phyloP scores from a whole-genome alignment of 2,329 filamentous ascomycete genomes.

The Didymella keratinophila region DNA sequence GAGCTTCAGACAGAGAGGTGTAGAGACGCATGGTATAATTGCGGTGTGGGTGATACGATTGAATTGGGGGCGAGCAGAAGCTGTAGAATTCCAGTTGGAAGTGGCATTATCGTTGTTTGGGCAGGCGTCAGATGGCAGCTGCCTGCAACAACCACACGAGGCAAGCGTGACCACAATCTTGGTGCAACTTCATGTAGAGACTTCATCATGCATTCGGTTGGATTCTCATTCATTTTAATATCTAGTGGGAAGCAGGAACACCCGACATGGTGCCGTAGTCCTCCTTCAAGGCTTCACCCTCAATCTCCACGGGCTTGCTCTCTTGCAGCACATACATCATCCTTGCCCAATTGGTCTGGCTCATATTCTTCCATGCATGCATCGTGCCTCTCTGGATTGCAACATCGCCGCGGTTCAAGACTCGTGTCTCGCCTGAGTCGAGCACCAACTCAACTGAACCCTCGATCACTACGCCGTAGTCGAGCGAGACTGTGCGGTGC shows the following conservation, averaged over 20 bases:
- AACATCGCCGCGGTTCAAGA: conserved; percentile 48
- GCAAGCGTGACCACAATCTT: not conserved
- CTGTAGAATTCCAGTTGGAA: not conserved
- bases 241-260: conserved; percentile 39
- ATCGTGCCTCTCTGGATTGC: conserved; percentile 50
- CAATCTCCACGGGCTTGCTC: conserved; percentile 36
- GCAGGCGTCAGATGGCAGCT: not conserved
- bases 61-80: not conserved
- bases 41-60: not conserved
- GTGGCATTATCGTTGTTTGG: no score
- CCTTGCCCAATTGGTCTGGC: conserved; percentile 37
- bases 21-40: not conserved
- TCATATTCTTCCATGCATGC: conserved; percentile 49
- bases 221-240: not conserved
- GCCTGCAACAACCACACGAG: not conserved
- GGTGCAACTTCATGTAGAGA: not conserved
- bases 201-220: not conserved
- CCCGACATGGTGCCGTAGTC: conserved; percentile 44
- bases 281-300: conserved; percentile 36
- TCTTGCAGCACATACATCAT: conserved; percentile 47
- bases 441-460: conserved; percentile 49
- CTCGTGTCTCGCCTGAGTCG: conserved; percentile 47
- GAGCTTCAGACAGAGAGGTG: not conserved
- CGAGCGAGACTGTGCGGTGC: conserved; percentile 51
- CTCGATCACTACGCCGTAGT: conserved; percentile 52